phyloP scores from a whole-genome alignment of 2,329 filamentous ascomycete species.

The Colletotrichum tanaceti region DNA sequence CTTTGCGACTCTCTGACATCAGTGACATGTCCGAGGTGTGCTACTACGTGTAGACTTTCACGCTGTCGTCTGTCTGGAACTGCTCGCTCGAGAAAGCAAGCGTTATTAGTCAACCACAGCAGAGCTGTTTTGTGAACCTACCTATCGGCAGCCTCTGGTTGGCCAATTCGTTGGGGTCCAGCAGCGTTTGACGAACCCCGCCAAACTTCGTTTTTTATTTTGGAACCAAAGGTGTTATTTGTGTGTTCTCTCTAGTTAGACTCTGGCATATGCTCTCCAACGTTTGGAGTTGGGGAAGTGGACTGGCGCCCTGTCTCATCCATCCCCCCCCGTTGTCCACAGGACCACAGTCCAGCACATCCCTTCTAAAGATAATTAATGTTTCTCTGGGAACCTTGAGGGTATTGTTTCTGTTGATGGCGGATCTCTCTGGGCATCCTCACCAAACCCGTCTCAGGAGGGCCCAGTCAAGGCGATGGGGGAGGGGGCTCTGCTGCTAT shows the following conservation, averaged over 20 bases:
- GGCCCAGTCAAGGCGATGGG: conserved; percentile 27
- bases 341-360: too few species aligned
- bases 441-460: conserved; percentile 33
- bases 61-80: conserved; percentile 2
- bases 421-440: conserved; percentile 35
- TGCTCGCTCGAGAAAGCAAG: conserved; percentile 4
- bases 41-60: too few species aligned
- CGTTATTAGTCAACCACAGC: conserved; percentile 32
- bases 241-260: too few species aligned
- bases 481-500: conserved; percentile 21
- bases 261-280: neutral
- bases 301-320: conserved; percentile 20
- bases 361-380: conserved; percentile 28
- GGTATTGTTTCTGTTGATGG: conserved; percentile 30
- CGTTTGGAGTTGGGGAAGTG: conserved; percentile 26
- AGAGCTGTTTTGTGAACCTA: conserved; percentile 37
- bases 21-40: conserved; percentile 3
- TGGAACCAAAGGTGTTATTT: neutral
- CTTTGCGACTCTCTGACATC: neutral
- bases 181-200: conserved; percentile 30
- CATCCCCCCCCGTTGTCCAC: too few species aligned
- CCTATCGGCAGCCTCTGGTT: conserved; percentile 48
- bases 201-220: conserved; percentile 24
- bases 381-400: conserved; percentile 6
- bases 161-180: conserved; percentile 46